Conservation (phyloP, 345 rosid species). For the Gossypium rotundifolium region DNA sequence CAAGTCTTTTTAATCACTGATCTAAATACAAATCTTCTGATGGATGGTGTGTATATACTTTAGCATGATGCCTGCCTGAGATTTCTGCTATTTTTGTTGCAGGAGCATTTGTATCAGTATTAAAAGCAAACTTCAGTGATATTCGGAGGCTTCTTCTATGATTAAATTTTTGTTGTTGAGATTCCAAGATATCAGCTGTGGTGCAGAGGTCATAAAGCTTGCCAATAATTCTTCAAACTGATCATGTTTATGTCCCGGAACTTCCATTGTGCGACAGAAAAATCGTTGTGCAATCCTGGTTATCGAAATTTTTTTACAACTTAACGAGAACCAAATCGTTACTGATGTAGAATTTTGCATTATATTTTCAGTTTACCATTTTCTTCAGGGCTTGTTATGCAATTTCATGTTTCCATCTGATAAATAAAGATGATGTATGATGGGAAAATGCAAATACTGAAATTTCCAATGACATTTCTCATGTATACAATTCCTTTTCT, state of each 20-base stretch:
- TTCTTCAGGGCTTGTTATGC: not conserved
- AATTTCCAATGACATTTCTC: not conserved
- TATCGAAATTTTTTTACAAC: conserved; percentile 17
- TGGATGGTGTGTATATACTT: not conserved
- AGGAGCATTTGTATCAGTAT: conserved; percentile 73
- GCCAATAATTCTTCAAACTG: not conserved
- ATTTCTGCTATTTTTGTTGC: conserved; percentile 21
- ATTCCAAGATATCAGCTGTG: not conserved
- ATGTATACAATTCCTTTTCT: not conserved
- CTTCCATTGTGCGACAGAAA: not conserved
- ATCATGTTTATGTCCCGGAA: not conserved
- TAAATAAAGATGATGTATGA: not conserved
- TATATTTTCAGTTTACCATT: not conserved
- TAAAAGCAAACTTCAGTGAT: conserved; percentile 70
- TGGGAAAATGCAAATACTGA: not conserved
- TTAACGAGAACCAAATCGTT: not conserved
- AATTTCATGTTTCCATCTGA: not conserved
- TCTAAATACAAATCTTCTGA: not conserved
- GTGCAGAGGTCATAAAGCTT: not conserved
- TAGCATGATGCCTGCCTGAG: not conserved
- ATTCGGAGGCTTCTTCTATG: conserved; percentile 69
- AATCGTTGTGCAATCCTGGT: conserved; percentile 8
- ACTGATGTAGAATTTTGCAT: conserved; percentile 1
- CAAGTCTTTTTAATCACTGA: not conserved
- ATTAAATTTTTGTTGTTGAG: conserved; percentile 9